Percentiles rank a stretch among this genome's conserved stretches.
Conservation (phyloP, 2,329 filamentous ascomycete species). For the Fusarium ramigenum region DNA sequence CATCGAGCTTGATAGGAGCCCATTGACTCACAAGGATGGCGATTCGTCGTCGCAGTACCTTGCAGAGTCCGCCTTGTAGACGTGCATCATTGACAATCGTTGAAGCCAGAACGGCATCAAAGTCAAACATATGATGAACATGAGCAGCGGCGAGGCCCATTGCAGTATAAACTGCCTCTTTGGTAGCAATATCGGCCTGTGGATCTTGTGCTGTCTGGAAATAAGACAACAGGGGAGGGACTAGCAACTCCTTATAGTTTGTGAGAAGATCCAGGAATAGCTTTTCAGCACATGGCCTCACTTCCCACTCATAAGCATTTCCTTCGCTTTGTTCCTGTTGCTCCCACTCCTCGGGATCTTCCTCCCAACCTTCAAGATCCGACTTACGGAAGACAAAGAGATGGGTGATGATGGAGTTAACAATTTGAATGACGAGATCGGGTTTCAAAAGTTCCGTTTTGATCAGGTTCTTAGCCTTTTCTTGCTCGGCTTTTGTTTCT, state of each 20-base stretch:
- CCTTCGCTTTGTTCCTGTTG: constrained; percentile 85
- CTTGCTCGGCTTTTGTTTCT: constrained; percentile 80
- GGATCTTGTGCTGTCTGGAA: constrained; percentile 80
- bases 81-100: constrained; percentile 84
- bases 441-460: constrained; percentile 79
- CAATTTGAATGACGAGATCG: constrained; percentile 80
- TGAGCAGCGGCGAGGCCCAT: constrained; percentile 86
- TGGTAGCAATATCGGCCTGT: constrained; percentile 76
- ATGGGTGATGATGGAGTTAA: constrained; percentile 84
- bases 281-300: constrained; percentile 92
- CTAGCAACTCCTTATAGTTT: constrained; percentile 84
- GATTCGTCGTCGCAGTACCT: constrained; percentile 85
- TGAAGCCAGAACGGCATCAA: constrained; percentile 79
- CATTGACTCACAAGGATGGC: constrained; percentile 91
- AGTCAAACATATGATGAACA: constrained; percentile 79
- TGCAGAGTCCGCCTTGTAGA: constrained; percentile 68
- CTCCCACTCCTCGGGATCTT: constrained; percentile 96
- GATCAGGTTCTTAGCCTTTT: constrained; percentile 73
- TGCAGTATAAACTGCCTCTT: constrained; percentile 94
- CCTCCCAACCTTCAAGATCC: constrained; percentile 91
- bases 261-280: constrained; percentile 91
- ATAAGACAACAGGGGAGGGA: constrained; percentile 81
- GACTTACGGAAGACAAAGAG: constrained; percentile 88
- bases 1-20: constrained; percentile 80
- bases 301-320: constrained; percentile 90